Conservation (phyloP, 2,329 filamentous ascomycete genomes). For the Dichotomopilus funicola region DNA sequence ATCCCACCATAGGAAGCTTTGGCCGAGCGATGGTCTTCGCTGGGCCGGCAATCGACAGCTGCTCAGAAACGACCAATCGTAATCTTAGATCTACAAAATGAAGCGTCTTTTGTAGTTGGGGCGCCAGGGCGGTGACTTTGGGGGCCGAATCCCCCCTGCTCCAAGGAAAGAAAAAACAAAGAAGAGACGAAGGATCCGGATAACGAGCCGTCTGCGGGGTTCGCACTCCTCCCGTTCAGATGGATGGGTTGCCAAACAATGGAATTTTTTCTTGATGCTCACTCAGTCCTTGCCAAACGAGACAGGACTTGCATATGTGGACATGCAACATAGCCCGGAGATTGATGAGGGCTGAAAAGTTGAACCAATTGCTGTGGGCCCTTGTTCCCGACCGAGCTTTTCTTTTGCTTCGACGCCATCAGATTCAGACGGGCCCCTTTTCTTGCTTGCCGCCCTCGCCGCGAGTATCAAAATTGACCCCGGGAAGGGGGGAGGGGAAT, state of each 20-base stretch:
- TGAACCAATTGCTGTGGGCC: background rate
- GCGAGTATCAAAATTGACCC: too few relatives aligned
- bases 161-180: slow-evolving; percentile 3
- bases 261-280: background rate
- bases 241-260: background rate
- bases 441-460: too few relatives aligned
- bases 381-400: too few relatives aligned
- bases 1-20: background rate
- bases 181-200: slow-evolving; percentile 7
- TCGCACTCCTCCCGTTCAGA: background rate
- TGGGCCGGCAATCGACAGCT: background rate
- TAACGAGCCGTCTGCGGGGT: slow-evolving; percentile 2
- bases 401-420: too few relatives aligned
- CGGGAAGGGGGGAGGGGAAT: background rate
- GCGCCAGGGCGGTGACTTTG: slow-evolving; percentile 1
- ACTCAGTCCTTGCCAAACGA: background rate
- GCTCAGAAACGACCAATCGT: slow-evolving; percentile 1
- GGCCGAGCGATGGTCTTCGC: background rate
- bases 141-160: background rate
- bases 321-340: background rate
- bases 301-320: slow-evolving; percentile 10
- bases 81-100: slow-evolving; percentile 8
- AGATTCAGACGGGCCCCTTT: too few relatives aligned
- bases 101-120: too few relatives aligned
- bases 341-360: background rate